These are phyloP conservation scores for Candida vaughaniae DNA, from an alignment of 805 yeast species.

Conservation along the genomic window DNA sequence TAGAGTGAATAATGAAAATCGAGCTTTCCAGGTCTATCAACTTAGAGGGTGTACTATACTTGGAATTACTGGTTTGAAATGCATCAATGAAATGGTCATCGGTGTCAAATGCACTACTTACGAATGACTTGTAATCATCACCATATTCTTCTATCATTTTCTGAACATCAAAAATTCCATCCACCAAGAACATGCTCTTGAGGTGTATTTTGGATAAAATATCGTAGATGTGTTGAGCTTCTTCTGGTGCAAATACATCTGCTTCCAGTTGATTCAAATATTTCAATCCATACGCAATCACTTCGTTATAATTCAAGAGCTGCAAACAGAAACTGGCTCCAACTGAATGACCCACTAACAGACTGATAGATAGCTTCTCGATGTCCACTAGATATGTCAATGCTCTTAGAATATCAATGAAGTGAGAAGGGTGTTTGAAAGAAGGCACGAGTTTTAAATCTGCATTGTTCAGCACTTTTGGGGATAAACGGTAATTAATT, in stretches of 20 bases:
- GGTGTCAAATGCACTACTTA: constrained; percentile 53
- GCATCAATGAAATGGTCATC: constrained; percentile 21
- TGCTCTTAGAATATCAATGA: constrained; percentile 53
- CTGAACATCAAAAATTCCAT: constrained; percentile 65
- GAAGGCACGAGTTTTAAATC: constrained; percentile 8
- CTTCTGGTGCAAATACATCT: too few relatives aligned
- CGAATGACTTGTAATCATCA: constrained; percentile 49
- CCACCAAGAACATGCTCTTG: constrained; percentile 31
- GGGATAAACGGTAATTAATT: constrained; percentile 65
- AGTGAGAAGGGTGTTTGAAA: constrained; percentile 59
- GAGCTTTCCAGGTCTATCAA: constrained; percentile 5
- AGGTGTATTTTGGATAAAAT: constrained; percentile 2
- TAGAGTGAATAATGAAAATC: constrained; percentile 56
- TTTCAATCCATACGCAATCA: constrained; percentile 17
- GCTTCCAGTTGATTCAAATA: not conserved
- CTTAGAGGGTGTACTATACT: not conserved
- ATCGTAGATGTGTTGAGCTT: not conserved
- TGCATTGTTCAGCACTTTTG: constrained; percentile 29
- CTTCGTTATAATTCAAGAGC: constrained; percentile 29
- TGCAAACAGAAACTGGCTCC: constrained; percentile 72
- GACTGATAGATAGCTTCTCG: constrained; percentile 14
- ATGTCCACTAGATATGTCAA: constrained; percentile 28
- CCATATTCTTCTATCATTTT: constrained; percentile 62
- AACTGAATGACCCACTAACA: constrained; percentile 70
- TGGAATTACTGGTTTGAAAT: constrained; percentile 16